Conservation (phyloP, 2,329 filamentous ascomycete genomes). For the Aspergillus chevalieri region DNA sequence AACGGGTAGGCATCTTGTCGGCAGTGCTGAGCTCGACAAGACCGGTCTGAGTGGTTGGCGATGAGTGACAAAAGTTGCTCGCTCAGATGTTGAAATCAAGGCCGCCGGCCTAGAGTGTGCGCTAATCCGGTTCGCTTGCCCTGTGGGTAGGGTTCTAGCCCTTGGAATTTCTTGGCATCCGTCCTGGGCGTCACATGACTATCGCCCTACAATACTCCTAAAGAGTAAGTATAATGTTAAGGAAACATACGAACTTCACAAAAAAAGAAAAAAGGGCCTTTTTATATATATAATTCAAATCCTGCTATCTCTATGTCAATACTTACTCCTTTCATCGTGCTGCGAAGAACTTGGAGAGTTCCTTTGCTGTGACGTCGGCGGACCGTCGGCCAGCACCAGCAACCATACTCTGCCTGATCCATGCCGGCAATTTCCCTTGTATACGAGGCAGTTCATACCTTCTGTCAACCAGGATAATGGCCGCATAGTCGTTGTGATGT, state of each 20-base stretch:
- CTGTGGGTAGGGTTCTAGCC: conserved; percentile 27
- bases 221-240: too few relatives aligned
- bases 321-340: neutral
- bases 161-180: conserved; percentile 6
- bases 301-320: too few relatives aligned
- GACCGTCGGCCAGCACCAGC: conserved; percentile 16
- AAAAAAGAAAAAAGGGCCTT: too few relatives aligned
- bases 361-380: conserved; percentile 20
- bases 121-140: conserved; percentile 33
- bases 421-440: conserved; percentile 72
- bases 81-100: conserved; percentile 33
- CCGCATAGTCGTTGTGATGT: conserved; percentile 81
- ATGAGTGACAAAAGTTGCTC: conserved; percentile 27
- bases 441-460: conserved; percentile 72
- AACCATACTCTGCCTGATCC: conserved; percentile 69
- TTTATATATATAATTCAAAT: too few relatives aligned
- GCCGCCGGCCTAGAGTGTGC: conserved; percentile 31
- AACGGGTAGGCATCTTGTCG: conserved; percentile 48
- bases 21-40: conserved; percentile 36
- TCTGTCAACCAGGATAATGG: conserved; percentile 77
- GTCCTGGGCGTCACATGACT: neutral
- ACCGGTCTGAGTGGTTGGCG: conserved; percentile 32
- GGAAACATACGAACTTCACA: too few relatives aligned
- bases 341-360: conserved; percentile 30
- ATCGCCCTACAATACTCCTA: neutral